These are phyloP conservation scores for Gossypium armourianum DNA, from an alignment of 441 rosid genomes.

Conservation along the genomic window DNA sequence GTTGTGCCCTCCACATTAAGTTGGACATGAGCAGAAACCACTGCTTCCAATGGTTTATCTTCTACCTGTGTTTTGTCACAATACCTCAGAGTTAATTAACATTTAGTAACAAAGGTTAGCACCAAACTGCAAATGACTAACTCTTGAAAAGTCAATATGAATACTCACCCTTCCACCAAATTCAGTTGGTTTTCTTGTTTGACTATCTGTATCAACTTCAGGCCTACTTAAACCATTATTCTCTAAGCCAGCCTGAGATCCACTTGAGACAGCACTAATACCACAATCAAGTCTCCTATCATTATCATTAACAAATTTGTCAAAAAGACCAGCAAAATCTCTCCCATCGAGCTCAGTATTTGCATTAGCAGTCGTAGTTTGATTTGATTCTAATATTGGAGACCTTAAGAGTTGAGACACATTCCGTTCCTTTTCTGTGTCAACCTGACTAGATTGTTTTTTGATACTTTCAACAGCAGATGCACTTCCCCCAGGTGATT, in stretches of 20 bases:
- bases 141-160: background rate
- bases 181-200: slow-evolving; percentile 12
- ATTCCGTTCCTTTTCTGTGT: slow-evolving; percentile 13
- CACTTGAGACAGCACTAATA: slow-evolving; percentile 15
- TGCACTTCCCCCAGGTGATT: slow-evolving; percentile 20
- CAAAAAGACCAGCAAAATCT: slow-evolving; percentile 19
- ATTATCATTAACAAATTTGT: slow-evolving; percentile 20
- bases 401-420: slow-evolving; percentile 20
- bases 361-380: slow-evolving; percentile 11
- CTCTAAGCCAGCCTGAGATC: slow-evolving; percentile 20
- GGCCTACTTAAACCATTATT: slow-evolving; percentile 12
- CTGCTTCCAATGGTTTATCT: slow-evolving; percentile 24
- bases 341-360: slow-evolving; percentile 15
- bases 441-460: slow-evolving; percentile 23
- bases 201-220: slow-evolving; percentile 22
- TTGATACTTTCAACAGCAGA: slow-evolving; percentile 14
- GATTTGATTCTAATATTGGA: slow-evolving; percentile 24
- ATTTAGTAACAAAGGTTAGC: slow-evolving; percentile 8
- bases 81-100: slow-evolving; percentile 4
- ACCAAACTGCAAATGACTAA: slow-evolving; percentile 5
- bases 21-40: slow-evolving; percentile 22
- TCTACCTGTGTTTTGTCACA: slow-evolving; percentile 21
- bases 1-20: slow-evolving; percentile 18
- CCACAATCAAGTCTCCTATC: slow-evolving; percentile 16
- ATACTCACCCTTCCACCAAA: slow-evolving; percentile 25